Evolutionary conservation across 2,329 filamentous ascomycete species (phyloP), one percentile per base, ranked within the genome.

Genomic region (Nothopassalora personata): DNA sequence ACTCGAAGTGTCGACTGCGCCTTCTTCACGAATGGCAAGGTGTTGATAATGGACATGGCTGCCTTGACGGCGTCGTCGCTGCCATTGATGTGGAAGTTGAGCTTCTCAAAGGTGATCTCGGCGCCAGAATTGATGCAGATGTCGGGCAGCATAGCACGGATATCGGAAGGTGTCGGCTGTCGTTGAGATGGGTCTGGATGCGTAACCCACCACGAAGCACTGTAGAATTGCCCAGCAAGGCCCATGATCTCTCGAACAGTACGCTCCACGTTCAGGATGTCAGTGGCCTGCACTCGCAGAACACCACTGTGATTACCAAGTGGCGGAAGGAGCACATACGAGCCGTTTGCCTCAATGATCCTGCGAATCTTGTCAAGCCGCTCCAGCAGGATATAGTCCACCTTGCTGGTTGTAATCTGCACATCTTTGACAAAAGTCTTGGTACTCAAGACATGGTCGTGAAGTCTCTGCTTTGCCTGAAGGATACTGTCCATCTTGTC

Each of bases 71-170:
- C 88, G 73, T 99, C 95, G 72, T 99, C 94, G 13, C 93, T 96
- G 19, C 94, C 94, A 60, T 92, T 95, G 71, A 97, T 89, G 60
- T 90, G 90, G 74, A 99, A 99, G 39, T 89, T 90, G 73, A 94
- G 83, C 75, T 95, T 95, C 71, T 97, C 93, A 68, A 97, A 97
- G 54, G 90, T 90, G 61, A 97, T 85, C 71, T 99, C 94, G 39
- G 93, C 93, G 67, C 93, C 92, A 2, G 93, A 97, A 73, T 96
- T 96, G 72, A 92, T 91, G 73, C 92, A 97, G 62, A 99, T 96
- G 69, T 97, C 92, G 15, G 90, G 89, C 13, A 99, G 83, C 86
- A 97, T 96, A n/a, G 86, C 83, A 60, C 90, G 86, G 61, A 96
- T 86, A 62, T 97, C 91, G 50, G 81, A 78, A 45, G 83, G 77